Conservation (phyloP, 768 basidiomycete species). For the Amanita brunnescens region DNA sequence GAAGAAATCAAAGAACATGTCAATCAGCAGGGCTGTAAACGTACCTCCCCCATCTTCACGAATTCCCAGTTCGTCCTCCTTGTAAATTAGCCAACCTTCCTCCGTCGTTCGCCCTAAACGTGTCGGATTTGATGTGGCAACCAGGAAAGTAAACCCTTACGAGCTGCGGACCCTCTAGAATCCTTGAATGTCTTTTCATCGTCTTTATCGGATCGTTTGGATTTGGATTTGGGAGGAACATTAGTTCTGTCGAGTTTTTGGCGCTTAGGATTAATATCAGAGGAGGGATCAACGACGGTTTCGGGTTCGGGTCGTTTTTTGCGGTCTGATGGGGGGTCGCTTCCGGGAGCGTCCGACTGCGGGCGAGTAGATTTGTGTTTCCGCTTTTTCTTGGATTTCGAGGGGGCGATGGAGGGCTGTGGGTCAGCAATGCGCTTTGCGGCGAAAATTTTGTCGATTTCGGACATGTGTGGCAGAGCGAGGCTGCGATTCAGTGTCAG, state of each 20-base stretch:
- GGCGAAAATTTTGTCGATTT: constrained; percentile 80
- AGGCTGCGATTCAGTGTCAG: no score
- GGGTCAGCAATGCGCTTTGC: constrained; percentile 32
- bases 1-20: constrained; percentile 16
- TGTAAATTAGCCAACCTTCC: constrained; percentile 74
- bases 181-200: constrained; percentile 54
- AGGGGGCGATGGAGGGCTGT: constrained; percentile 16
- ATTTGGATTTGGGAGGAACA: constrained; percentile 4
- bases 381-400: constrained; percentile 33
- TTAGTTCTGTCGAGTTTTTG: constrained; percentile 22
- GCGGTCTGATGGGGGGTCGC: constrained; percentile 8
- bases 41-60: constrained; percentile 62
- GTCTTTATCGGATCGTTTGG: constrained; percentile 22
- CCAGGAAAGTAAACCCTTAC: constrained; percentile 34
- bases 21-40: constrained; percentile 14
- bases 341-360: constrained; percentile 19
- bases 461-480: constrained; percentile 48
- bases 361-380: constrained; percentile 28
- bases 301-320: constrained; percentile 41
- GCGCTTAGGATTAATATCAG: constrained; percentile 26
- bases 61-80: constrained; percentile 77
- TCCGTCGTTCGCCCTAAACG: constrained; percentile 62
- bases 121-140: constrained; percentile 8
- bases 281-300: constrained; percentile 61
- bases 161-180: constrained; percentile 63